Conservation (phyloP, 2,329 filamentous ascomycete species). For the Byssothecium circinans region DNA sequence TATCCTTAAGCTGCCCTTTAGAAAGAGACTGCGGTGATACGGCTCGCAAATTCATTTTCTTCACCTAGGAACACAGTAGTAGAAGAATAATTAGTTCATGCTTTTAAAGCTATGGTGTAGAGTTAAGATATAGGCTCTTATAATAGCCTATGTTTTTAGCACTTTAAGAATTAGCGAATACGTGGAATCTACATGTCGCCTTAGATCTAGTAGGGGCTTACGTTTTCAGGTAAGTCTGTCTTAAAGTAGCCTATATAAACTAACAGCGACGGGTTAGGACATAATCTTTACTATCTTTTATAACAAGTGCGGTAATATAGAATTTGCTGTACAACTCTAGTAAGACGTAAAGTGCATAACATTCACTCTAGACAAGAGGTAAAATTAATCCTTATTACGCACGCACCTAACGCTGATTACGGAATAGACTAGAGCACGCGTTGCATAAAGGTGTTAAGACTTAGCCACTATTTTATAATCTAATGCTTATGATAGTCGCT, state of each 20-base stretch:
- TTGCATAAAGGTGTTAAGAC: conserved; percentile 12
- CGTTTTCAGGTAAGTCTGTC: conserved; percentile 10
- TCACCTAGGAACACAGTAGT: conserved; percentile 12
- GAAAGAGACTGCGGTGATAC: conserved; percentile 13
- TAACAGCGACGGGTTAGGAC: conserved; percentile 12
- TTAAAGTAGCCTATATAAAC: conserved; percentile 9
- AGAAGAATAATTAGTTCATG: conserved; percentile 12
- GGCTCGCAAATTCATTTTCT: conserved; percentile 14
- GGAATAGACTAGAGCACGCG: conserved; percentile 13
- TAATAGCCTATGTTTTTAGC: conserved; percentile 6
- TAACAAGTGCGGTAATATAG: conserved; percentile 11
- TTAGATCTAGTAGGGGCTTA: conserved; percentile 10
- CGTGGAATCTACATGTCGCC: conserved; percentile 6
- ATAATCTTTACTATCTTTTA: conserved; percentile 12
- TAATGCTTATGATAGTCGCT: conserved; percentile 11
- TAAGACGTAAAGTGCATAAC: conserved; percentile 11
- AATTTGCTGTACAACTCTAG: conserved; percentile 14
- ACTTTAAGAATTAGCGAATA: conserved; percentile 11
- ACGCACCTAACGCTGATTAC: conserved; percentile 8
- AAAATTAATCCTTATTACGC: conserved; percentile 8
- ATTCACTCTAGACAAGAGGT: conserved; percentile 12
- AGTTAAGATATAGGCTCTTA: conserved; percentile 11
- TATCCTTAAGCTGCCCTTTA: conserved; percentile 8
- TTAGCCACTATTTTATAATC: conserved; percentile 13
- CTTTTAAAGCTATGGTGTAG: conserved; percentile 12